Evolutionary conservation across 129 eudicot species (phyloP), one percentile per base, ranked within the genome.

Genomic region (Flaveria bidentis): DNA sequence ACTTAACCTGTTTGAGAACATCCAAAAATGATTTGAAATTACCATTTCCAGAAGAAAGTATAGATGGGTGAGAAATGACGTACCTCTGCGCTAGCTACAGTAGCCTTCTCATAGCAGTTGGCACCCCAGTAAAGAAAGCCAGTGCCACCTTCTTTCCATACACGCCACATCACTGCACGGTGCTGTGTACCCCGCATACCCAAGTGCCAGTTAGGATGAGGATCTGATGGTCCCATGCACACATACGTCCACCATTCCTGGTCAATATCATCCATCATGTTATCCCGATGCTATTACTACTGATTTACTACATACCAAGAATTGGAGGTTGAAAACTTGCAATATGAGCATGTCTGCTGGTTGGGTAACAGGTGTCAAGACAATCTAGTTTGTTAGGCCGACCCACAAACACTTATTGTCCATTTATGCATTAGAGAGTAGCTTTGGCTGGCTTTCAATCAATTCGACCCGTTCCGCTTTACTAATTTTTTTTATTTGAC

Each of bases 191-290:
- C 98, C 75, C 98, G 87, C 98, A 94, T 94, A 46, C 98, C 98
- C 73, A 94, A 78, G 88, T 94, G 98, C 98, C 98, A 94, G 83
- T 94, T 94, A 52, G 98, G 98, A 80, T 91, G 98, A 79, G 98
- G 98, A 87, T 94, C 98, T 33, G 97, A 82, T 73, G 98, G 98
- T 50, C 89, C 98, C 93, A 94, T 81, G 85, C 98, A 94, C 72
- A 94, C 98, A 72, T 94, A 94, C 46, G 98, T 94, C 98, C 98
- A 94, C 98, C 98, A 94, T 81, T 94, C 98, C 98, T 93, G 82
- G 81, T 69, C 64, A 50, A 78, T 23, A 75, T 18, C 4, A 81
- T 33, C 55, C 16, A 78, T 53, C 11, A 77, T 9, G 18, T 68
- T 52, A 60, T 44, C 15, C 4, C 0, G 12, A 13, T 46, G 9